Conservation (phyloP, 257 asterid species). For the Rauvolfia tetraphylla region DNA sequence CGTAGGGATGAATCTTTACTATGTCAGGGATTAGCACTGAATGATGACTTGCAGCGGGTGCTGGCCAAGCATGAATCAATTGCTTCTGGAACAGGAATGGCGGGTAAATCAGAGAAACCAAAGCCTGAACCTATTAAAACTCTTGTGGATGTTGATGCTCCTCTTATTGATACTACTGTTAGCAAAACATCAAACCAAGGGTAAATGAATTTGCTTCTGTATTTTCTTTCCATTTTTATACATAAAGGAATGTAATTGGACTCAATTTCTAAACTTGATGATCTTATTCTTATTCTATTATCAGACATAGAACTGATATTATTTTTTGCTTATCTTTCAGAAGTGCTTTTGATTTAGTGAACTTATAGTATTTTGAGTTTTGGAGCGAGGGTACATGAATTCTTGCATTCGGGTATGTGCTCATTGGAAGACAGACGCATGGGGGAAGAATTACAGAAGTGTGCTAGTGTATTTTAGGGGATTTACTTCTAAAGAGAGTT, state of each 20-base stretch:
- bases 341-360: background rate
- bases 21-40: slow-evolving; percentile 87
- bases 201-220: slow-evolving; percentile 39
- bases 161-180: slow-evolving; percentile 80
- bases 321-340: background rate
- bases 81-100: slow-evolving; percentile 67
- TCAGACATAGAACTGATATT: background rate
- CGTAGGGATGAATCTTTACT: slow-evolving; percentile 87
- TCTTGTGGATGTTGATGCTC: slow-evolving; percentile 63
- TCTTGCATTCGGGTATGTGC: background rate
- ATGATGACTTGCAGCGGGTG: slow-evolving; percentile 91
- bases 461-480: too few relatives aligned
- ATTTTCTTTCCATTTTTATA: background rate
- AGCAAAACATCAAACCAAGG: slow-evolving; percentile 48
- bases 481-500: background rate
- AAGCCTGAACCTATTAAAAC: slow-evolving; percentile 51
- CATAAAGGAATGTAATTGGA: slow-evolving; percentile 9
- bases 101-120: slow-evolving; percentile 50
- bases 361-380: background rate
- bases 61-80: slow-evolving; percentile 86
- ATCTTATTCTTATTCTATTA: background rate
- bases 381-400: background rate
- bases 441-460: too few relatives aligned
- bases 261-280: background rate
- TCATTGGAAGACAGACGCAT: background rate